phyloP scores from a whole-genome alignment of 768 basidiomycete genomes.

The Chalciporus pseudorubinellus region DNA sequence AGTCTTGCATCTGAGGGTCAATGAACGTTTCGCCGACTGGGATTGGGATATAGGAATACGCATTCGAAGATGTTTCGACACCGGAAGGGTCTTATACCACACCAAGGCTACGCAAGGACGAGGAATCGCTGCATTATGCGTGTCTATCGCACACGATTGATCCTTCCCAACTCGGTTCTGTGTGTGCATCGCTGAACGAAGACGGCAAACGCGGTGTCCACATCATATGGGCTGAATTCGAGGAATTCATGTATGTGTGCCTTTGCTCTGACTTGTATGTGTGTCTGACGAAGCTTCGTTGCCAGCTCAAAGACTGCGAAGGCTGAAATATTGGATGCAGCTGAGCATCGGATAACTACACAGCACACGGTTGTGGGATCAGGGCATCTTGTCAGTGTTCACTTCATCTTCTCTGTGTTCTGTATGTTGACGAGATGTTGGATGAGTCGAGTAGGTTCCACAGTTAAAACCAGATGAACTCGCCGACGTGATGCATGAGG shows the following conservation, averaged over 20 bases:
- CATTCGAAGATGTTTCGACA: conserved; percentile 19
- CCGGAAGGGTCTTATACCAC: conserved; percentile 14
- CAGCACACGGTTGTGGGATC: conserved; percentile 24
- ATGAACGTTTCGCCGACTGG: neutral
- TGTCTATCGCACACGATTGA: conserved; percentile 28
- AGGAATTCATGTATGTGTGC: conserved; percentile 27
- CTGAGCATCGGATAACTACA: conserved; percentile 19
- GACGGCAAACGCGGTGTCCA: conserved; percentile 19
- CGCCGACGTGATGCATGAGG: conserved; percentile 25
- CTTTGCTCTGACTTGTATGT: neutral
- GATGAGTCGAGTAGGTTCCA: conserved; percentile 16
- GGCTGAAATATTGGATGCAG: conserved; percentile 29
- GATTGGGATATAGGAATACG: conserved; percentile 18
- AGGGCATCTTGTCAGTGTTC: conserved; percentile 28
- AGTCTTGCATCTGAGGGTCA: neutral
- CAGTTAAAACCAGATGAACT: conserved; percentile 30
- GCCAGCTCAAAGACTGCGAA: conserved; percentile 26
- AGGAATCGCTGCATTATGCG: conserved; percentile 26
- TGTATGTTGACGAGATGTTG: neutral
- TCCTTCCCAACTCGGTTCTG: conserved; percentile 18
- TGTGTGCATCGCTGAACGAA: conserved; percentile 15
- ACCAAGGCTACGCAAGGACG: conserved; percentile 27
- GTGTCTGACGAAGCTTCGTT: too few relatives aligned
- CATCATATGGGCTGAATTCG: conserved; percentile 30
- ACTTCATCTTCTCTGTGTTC: neutral